These are phyloP conservation scores for Lecanicillium sp. DNA, from an alignment of 2,329 filamentous ascomycete genomes.

Conservation along the genomic window DNA sequence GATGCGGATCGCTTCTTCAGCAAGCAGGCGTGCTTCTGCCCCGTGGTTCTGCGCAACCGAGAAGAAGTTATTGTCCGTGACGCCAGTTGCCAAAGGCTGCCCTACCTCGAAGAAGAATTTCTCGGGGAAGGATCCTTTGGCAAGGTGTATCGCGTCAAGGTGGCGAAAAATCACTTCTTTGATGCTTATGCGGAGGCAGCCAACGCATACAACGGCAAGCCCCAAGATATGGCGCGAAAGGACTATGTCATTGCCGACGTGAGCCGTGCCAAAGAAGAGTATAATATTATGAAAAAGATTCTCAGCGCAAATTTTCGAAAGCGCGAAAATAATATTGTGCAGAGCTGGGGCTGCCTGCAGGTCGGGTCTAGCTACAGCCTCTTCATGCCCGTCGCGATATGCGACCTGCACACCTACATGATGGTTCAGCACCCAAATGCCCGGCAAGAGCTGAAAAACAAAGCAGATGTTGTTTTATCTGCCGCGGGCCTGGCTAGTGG, in stretches of 20 bases:
- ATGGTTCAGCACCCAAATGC: slow-evolving; percentile 17
- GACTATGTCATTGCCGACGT: slow-evolving; percentile 27
- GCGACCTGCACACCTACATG: slow-evolving; percentile 33
- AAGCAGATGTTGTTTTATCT: slow-evolving; percentile 23
- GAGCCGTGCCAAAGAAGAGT: slow-evolving; percentile 23
- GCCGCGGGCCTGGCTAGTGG: slow-evolving; percentile 29
- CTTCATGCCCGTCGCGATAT: slow-evolving; percentile 34
- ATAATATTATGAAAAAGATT: slow-evolving; percentile 27
- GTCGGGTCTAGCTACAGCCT: slow-evolving; percentile 31
- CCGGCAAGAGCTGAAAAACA: slow-evolving; percentile 18
- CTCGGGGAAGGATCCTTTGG: slow-evolving; percentile 29
- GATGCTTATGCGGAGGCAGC: slow-evolving; percentile 11
- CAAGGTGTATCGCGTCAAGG: slow-evolving; percentile 23
- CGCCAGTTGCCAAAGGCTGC: slow-evolving; percentile 22
- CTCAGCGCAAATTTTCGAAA: slow-evolving; percentile 22
- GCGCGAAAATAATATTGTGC: slow-evolving; percentile 29
- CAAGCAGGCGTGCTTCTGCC: slow-evolving; percentile 28
- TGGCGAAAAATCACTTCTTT: slow-evolving; percentile 30
- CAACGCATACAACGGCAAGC: slow-evolving; percentile 17
- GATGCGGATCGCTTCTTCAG: slow-evolving; percentile 24
- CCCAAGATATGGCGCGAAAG: slow-evolving; percentile 28
- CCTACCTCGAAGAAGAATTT: slow-evolving; percentile 28
- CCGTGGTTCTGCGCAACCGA: slow-evolving; percentile 13
- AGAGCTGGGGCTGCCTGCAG: slow-evolving; percentile 30
- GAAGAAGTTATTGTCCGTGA: slow-evolving; percentile 21